Evolutionary conservation across 768 basidiomycete species (phyloP).

Genomic region (Leccinum disarticulatum): DNA sequence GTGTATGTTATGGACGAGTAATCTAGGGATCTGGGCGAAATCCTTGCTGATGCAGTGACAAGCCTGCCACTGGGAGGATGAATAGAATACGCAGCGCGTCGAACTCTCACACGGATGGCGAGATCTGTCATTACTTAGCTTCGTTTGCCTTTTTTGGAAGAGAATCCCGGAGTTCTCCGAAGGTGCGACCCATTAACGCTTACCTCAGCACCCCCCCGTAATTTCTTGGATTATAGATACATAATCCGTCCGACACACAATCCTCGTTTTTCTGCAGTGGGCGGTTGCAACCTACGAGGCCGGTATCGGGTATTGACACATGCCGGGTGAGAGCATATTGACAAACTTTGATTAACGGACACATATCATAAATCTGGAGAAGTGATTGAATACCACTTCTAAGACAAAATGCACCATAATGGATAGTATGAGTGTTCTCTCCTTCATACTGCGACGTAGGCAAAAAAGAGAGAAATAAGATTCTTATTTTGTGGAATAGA

Average conservation of each 20-base stretch:
- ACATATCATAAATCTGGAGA: neutral
- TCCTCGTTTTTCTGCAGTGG: neutral
- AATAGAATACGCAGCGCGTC: no score
- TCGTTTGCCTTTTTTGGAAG: no score
- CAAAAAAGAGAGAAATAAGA: neutral
- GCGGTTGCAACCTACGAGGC: neutral
- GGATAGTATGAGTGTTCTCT: neutral
- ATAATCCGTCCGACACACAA: no score
- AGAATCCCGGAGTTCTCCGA: no score
- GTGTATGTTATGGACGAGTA: neutral
- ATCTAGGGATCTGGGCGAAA: neutral
- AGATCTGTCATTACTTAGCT: no score
- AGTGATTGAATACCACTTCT: neutral
- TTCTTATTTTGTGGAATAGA: neutral
- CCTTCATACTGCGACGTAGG: neutral
- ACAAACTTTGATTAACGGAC: neutral
- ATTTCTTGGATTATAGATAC: no score
- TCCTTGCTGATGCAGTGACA: neutral
- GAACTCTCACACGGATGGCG: no score
- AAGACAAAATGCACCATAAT: neutral
- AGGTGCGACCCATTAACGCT: no score
- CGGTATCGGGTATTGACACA: no score
- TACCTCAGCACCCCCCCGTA: no score
- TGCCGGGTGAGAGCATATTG: neutral
- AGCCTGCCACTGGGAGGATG: neutral